Evolutionary conservation across 1,139 yeast genomes (phyloP).

Genomic region (Protomyces arabidopsidicola): DNA sequence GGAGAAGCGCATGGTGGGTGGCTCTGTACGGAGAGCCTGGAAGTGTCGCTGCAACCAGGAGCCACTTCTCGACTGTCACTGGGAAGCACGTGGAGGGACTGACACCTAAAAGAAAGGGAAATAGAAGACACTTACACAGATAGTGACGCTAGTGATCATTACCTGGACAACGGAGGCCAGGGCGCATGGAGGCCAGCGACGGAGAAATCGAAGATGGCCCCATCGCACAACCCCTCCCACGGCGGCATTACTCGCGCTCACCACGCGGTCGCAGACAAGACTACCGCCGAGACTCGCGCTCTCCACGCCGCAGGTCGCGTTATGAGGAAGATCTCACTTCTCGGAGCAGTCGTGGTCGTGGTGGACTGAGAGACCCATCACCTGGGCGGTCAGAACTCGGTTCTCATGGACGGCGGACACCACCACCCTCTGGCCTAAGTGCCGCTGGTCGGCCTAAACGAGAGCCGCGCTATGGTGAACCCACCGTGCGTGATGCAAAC

Average conservation of each 20-base stretch:
- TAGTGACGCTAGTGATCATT: too few species aligned
- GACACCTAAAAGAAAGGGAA: too few species aligned
- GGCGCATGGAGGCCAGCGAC: not conserved
- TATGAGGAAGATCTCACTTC: too few species aligned
- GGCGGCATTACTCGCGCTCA: not conserved
- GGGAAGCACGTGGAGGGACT: too few species aligned
- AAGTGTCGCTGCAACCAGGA: too few species aligned
- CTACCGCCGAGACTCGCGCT: too few species aligned
- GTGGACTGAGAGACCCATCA: not conserved
- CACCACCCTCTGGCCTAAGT: not conserved
- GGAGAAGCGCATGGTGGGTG: not conserved
- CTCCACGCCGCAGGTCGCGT: too few species aligned
- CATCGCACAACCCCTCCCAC: not conserved
- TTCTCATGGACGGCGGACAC: not conserved
- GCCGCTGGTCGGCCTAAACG: not conserved
- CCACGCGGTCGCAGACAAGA: not conserved
- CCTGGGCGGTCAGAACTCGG: not conserved
- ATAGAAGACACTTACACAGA: too few species aligned
- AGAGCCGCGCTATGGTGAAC: constrained; percentile 5
- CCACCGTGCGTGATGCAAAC: constrained; percentile 21
- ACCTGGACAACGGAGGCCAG: too few species aligned
- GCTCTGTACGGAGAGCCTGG: too few species aligned
- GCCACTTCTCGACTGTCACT: too few species aligned
- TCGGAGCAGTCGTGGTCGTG: too few species aligned
- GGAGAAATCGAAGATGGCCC: not conserved